Conservation (phyloP, 2,329 filamentous ascomycete species). For the Pestalotiopsis fici region DNA sequence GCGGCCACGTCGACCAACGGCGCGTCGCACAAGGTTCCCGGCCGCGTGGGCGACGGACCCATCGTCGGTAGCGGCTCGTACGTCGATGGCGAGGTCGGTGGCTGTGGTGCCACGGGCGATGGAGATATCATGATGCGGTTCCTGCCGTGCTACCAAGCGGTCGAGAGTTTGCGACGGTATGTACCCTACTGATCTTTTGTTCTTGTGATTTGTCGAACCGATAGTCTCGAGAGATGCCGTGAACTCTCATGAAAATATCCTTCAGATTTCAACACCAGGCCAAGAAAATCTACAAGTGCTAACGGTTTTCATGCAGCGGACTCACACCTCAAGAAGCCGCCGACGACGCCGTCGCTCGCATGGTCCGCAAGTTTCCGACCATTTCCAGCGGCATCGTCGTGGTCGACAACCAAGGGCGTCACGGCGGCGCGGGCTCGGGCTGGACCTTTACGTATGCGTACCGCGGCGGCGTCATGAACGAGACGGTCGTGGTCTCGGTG, state of each 20-base stretch:
- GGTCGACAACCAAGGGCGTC: constrained; percentile 46
- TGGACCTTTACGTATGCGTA: constrained; percentile 58
- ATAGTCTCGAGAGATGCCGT: too few relatives aligned
- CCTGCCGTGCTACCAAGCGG: constrained; percentile 57
- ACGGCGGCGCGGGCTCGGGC: constrained; percentile 52
- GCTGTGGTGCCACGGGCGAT: constrained; percentile 57
- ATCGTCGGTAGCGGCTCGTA: constrained; percentile 57
- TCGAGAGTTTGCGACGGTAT: constrained; percentile 49
- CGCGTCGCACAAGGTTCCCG: constrained; percentile 54
- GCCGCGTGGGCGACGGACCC: constrained; percentile 56
- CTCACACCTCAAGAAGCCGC: constrained; percentile 50
- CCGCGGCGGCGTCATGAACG: constrained; percentile 46
- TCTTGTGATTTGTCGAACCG: too few relatives aligned
- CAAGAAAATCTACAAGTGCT: not conserved
- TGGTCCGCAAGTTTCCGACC: constrained; percentile 47
- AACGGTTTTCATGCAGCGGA: constrained; percentile 26
- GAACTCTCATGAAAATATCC: too few relatives aligned
- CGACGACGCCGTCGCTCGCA: constrained; percentile 49
- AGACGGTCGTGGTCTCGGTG: constrained; percentile 45
- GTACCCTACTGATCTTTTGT: not conserved
- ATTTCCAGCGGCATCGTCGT: constrained; percentile 52
- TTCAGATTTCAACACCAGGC: too few relatives aligned
- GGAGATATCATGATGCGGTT: constrained; percentile 61
- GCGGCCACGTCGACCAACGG: constrained; percentile 59
- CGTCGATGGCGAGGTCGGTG: constrained; percentile 53